Evolutionary conservation across 1,284 basidiomycete species (phyloP).

Genomic region (Boletus semigastroideus): DNA sequence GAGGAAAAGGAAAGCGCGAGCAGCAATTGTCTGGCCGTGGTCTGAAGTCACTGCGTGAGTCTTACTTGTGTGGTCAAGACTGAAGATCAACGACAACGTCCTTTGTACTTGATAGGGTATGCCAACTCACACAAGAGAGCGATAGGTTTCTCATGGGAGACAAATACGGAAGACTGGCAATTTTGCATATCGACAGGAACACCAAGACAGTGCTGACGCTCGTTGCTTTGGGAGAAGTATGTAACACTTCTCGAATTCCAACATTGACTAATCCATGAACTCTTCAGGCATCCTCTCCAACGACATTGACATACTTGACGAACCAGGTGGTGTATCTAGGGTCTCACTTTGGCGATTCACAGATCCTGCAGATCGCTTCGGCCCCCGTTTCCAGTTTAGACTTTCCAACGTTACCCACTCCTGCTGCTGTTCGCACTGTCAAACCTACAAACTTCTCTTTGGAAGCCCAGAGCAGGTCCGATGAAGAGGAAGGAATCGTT

Average conservation of each 20-base stretch:
- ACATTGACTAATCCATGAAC: background rate
- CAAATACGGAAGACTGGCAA: conserved; percentile 68
- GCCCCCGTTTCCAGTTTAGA: conserved; percentile 44
- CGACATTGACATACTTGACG: conserved; percentile 74
- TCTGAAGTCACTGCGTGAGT: conserved; percentile 61
- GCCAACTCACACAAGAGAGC: conserved; percentile 43
- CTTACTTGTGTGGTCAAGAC: background rate
- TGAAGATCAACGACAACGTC: background rate
- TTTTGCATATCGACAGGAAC: conserved; percentile 56
- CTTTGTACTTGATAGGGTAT: conserved; percentile 44
- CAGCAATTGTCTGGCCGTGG: conserved; percentile 70
- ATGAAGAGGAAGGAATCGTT: conserved; percentile 44
- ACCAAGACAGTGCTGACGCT: conserved; percentile 48
- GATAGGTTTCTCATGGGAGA: conserved; percentile 72
- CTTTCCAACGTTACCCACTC: conserved; percentile 51
- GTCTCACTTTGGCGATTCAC: conserved; percentile 82
- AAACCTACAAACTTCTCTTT: conserved; percentile 30
- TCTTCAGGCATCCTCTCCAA: conserved; percentile 71
- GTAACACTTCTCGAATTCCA: conserved; percentile 13
- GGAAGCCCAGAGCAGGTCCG: conserved; percentile 34
- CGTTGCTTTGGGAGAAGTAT: conserved; percentile 73
- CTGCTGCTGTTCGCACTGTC: conserved; percentile 43
- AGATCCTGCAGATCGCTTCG: conserved; percentile 62
- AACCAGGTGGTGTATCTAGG: conserved; percentile 77
- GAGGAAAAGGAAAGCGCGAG: conserved; percentile 52